Base-by-base conservation (phyloP, 2,329 filamentous ascomycete species). In the Venturia nashicola region DNA sequence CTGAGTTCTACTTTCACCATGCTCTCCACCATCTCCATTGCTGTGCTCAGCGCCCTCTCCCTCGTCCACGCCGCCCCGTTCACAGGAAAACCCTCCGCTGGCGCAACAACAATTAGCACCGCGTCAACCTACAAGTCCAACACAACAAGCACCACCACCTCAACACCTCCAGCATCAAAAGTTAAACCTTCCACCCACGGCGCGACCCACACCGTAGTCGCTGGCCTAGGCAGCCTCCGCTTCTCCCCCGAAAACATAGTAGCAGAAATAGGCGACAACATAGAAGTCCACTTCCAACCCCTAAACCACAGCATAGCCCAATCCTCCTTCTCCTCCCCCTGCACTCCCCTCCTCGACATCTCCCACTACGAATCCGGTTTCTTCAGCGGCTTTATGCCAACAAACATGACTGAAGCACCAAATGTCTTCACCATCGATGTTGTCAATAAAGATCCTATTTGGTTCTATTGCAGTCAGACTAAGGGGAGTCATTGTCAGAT, bases 401-500 rank as follows among this genome's bases (percentile, higher is more conserved):
- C 46, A 8, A 32, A 20, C 23, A 42, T 43, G 43, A 11, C 39
- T n/a, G 67, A 68, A 62, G 32, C 86, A 43, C 85, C 74, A 4
- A 64, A 61, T 40, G 62, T 64, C 55, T 64, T 64, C 62, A 43
- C 32, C 12, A 43, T 64, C 34, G 44, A 20, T 12, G 61, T 65
- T 5, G 48, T 51, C 6, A 60, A 65, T 43, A 63, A 51, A 40
- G 18, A 63, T 27, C 63, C 63, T 1, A 39, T 63, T 18, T 65
- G 63, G 63, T 63, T 63, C 32, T 65, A 65, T 43, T 65, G 63
- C 27, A 80, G 78, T 66, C 87, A 90, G 72, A 63, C 59, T 8
- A 55, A 63, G 63, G 48, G 48, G 8, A 14, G 7, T 14, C 63
- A 65, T 59, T 65, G 63, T 27, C 60, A 63, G 59, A 63, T 27